phyloP scores from a whole-genome alignment of 768 basidiomycete genomes.

The Lactarius quietus region DNA sequence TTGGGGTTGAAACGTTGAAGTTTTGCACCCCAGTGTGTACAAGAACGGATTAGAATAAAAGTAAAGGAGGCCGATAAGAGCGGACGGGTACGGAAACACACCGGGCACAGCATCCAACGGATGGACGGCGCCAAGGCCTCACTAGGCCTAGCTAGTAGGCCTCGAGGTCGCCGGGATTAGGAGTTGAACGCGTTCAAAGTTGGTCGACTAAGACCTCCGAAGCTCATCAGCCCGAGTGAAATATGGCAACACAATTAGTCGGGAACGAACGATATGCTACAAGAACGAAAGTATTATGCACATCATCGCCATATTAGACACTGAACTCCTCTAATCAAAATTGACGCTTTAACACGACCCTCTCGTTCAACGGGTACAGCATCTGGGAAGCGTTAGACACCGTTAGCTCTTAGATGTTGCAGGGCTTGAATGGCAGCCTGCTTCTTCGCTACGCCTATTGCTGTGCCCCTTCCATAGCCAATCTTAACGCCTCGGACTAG shows the following conservation, averaged over 20 bases:
- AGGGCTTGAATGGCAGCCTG: not conserved
- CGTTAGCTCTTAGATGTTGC: not conserved
- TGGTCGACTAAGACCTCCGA: not conserved
- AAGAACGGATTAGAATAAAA: not conserved
- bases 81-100: not conserved
- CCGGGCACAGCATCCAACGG: not conserved
- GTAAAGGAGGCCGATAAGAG: not conserved
- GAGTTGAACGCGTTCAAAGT: not conserved
- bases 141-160: too few relatives aligned
- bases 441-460: not conserved
- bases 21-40: not conserved
- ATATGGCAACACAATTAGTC: not conserved
- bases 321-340: not conserved
- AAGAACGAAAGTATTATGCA: not conserved
- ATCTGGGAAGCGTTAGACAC: not conserved
- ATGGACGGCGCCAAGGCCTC: not conserved
- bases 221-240: not conserved
- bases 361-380: not conserved
- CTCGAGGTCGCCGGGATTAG: not conserved
- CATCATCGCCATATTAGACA: not conserved
- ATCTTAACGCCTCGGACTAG: not conserved
- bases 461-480: not conserved
- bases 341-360: not conserved
- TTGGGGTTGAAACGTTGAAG: too few relatives aligned
- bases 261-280: not conserved